These are phyloP conservation scores for Saururus chinensis DNA, from an alignment of 164 flowering plant species.

Conservation along the genomic window DNA sequence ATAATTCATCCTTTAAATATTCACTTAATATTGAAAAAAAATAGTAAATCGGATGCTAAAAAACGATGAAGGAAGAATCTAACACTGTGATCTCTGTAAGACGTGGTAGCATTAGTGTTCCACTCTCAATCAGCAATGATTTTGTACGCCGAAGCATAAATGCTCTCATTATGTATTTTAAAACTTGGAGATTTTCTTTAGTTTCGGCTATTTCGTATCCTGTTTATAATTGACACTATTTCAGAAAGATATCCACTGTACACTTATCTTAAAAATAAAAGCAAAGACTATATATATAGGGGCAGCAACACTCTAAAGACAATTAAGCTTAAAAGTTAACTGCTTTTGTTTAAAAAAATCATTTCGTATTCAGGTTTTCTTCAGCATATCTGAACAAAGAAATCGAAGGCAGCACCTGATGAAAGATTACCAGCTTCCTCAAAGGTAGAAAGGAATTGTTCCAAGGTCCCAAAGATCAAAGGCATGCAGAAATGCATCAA, in stretches of 20 bases:
- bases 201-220: constrained; percentile 29
- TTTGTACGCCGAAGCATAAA: constrained; percentile 92
- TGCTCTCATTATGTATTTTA: constrained; percentile 55
- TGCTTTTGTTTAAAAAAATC: neutral
- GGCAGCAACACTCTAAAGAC: too few relatives aligned
- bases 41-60: neutral
- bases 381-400: neutral
- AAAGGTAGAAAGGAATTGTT: constrained; percentile 63
- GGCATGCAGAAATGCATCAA: constrained; percentile 97
- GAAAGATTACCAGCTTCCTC: constrained; percentile 54
- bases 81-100: constrained; percentile 85
- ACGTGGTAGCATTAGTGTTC: constrained; percentile 67
- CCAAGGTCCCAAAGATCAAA: constrained; percentile 58
- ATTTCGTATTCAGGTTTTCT: too few relatives aligned
- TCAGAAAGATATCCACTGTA: constrained; percentile 2
- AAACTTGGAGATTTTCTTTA: constrained; percentile 33
- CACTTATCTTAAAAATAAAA: too few relatives aligned
- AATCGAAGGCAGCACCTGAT: constrained; percentile 24
- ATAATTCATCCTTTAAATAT: neutral
- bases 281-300: too few relatives aligned
- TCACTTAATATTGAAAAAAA: neutral
- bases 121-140: constrained; percentile 61
- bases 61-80: constrained; percentile 20
- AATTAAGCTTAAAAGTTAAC: neutral
- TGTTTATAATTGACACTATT: constrained; percentile 19